Evolutionary conservation across 2,329 filamentous ascomycete species (phyloP).

Genomic region (Apiospora phragmitis): DNA sequence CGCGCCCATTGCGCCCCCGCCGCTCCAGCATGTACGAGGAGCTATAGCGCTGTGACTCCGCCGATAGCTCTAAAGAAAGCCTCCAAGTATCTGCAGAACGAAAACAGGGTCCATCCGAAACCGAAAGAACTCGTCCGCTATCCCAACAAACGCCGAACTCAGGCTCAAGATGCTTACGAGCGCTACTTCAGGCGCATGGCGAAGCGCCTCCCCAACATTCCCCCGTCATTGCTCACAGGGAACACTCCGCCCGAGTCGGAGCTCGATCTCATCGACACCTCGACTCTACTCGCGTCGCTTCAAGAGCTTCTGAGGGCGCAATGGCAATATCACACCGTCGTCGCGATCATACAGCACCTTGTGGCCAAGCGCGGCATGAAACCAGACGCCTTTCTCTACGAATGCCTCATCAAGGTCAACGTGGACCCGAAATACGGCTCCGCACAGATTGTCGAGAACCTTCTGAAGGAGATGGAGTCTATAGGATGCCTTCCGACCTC

Average conservation of each 20-base stretch:
- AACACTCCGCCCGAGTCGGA: conserved; percentile 19
- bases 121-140: not conserved
- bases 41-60: not conserved
- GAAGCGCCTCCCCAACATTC: conserved; percentile 20
- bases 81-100: not conserved
- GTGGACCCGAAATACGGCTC: conserved; percentile 63
- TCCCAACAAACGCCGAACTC: not conserved
- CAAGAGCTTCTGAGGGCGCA: conserved; percentile 38
- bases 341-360: conserved; percentile 57
- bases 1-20: not conserved
- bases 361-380: conserved; percentile 54
- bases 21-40: not conserved
- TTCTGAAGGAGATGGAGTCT: conserved; percentile 73
- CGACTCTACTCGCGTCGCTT: conserved; percentile 49
- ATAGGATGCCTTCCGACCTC: conserved; percentile 63
- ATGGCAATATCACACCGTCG: conserved; percentile 38
- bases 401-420: conserved; percentile 74
- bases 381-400: conserved; percentile 65
- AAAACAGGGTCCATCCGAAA: not conserved
- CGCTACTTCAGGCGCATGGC: conserved; percentile 7
- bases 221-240: conserved; percentile 23
- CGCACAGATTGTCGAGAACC: conserved; percentile 56
- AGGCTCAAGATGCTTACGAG: not conserved
- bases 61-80: not conserved
- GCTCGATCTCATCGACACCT: conserved; percentile 30